Evolutionary conservation across 2,329 filamentous ascomycete species (phyloP), one percentile per base, ranked within the genome.

Genomic region (Lecanicillium sp.): DNA sequence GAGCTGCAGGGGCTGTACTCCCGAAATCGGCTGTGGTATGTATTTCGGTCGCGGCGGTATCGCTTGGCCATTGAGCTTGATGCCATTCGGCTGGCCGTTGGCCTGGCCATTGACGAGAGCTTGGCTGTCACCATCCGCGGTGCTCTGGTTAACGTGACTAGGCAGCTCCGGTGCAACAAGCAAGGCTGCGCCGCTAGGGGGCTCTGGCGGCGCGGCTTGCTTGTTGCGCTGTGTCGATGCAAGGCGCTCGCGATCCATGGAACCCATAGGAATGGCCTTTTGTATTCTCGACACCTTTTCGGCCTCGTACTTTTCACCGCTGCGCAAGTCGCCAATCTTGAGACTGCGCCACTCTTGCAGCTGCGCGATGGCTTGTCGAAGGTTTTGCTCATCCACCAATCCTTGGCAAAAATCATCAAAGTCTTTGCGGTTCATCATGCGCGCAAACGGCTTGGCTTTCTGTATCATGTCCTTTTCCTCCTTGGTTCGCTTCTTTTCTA

Each of bases 401-500:
- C 90, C 90, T 52, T 89, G 83, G 56, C 84, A 87, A 56, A 97
- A 84, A 10, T 83, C 80, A 54, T 94, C 86, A 60, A 95, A 97
- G 64, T 98, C 93, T 39, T 84, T 77, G 57, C 86, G 85, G 59
- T 91, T 95, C 91, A 97, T 96, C 80, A 97, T 94, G 35, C 91
- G 81, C 3, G 90, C 91, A 60, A 96, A 96, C 0, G 93, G 93
- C 60, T 98, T 98, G 5, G 90, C 86, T 63, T 95, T 95, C 68
- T 91, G 91, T 14, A 95, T 67, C 12, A 97, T 69, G 45, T 97
- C 93, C 46, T 86, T 81, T 65, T 98, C 93, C 62, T 98, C 93
- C 62, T 97, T 97, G 0, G 89, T 94, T 27, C 90, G 81, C 69
- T 90, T 95, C 78, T 97, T 98, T 61, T 98, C 93, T 4, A 84